phyloP scores from a whole-genome alignment of 164 flowering plant genomes.

The Dillenia suffruticosa region DNA sequence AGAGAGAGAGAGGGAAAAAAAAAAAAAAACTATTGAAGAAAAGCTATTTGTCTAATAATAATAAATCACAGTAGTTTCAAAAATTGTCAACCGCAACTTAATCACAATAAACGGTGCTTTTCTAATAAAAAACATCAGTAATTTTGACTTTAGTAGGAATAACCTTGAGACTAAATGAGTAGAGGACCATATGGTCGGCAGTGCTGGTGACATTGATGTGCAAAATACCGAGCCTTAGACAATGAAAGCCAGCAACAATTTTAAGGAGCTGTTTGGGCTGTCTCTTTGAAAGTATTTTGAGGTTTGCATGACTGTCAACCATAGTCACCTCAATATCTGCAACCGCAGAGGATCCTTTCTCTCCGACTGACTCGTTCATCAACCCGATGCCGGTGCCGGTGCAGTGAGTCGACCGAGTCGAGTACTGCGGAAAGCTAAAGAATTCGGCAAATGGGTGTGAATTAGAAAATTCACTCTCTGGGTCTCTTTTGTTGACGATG shows the following conservation, averaged over 20 bases:
- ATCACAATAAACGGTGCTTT: too few species aligned
- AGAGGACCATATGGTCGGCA: slow-evolving; percentile 54
- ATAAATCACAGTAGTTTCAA: neutral
- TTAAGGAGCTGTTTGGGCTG: slow-evolving; percentile 67
- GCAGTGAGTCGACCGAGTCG: slow-evolving; percentile 18
- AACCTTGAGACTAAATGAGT: slow-evolving; percentile 79
- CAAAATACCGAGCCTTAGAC: slow-evolving; percentile 51
- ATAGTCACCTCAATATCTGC: slow-evolving; percentile 89
- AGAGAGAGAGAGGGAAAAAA: too few species aligned
- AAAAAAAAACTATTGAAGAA: neutral
- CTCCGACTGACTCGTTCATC: slow-evolving; percentile 3
- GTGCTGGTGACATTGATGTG: slow-evolving; percentile 74
- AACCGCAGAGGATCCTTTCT: slow-evolving; percentile 20
- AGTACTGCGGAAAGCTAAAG: slow-evolving; percentile 61
- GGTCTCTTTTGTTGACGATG: slow-evolving; percentile 1
- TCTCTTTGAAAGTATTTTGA: slow-evolving; percentile 58
- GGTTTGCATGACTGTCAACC: slow-evolving; percentile 84
- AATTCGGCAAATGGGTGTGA: slow-evolving; percentile 48
- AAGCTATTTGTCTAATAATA: neutral
- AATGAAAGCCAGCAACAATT: slow-evolving; percentile 57
- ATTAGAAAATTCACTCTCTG: neutral
- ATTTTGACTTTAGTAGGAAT: neutral
- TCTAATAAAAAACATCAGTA: too few species aligned
- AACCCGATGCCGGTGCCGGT: neutral
- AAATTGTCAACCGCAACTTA: too few species aligned